Evolutionary conservation across 352 stramenopile species (phyloP).

Genomic region (Elongisporangium undulatum): DNA sequence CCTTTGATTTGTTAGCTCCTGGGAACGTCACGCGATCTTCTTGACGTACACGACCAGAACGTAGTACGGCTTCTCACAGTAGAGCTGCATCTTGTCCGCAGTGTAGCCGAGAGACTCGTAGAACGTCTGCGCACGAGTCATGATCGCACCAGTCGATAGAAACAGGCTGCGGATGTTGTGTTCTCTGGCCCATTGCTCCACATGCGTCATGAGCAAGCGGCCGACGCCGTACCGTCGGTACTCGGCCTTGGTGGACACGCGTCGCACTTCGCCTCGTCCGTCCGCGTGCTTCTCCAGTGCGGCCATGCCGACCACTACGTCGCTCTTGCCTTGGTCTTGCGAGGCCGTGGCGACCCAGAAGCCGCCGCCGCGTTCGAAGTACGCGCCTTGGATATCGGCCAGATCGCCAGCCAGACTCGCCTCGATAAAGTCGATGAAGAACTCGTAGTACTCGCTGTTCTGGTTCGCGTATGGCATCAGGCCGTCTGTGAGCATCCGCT

Average conservation of each 20-base stretch:
- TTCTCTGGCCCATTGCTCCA: slow-evolving; percentile 12
- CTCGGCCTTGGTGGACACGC: slow-evolving; percentile 7
- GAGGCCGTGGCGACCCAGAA: slow-evolving; percentile 7
- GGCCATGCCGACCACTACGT: slow-evolving; percentile 11
- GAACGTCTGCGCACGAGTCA: slow-evolving; percentile 6
- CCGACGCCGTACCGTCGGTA: slow-evolving; percentile 13
- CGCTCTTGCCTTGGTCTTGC: background rate
- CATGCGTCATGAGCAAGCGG: slow-evolving; percentile 5
- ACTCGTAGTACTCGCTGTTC: slow-evolving; percentile 6
- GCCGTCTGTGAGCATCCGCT: slow-evolving; percentile 19
- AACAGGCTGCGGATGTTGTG: slow-evolving; percentile 3
- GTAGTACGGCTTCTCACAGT: slow-evolving; percentile 15
- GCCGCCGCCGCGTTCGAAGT: slow-evolving; percentile 1
- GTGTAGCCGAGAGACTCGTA: slow-evolving; percentile 15
- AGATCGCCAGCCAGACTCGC: slow-evolving; percentile 16
- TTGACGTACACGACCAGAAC: too few relatives aligned
- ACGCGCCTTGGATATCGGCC: slow-evolving; percentile 5
- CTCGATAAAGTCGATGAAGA: slow-evolving; percentile 17
- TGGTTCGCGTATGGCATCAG: slow-evolving; percentile 16
- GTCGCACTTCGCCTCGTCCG: slow-evolving; percentile 3
- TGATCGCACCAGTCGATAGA: slow-evolving; percentile 5
- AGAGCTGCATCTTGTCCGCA: slow-evolving; percentile 5
- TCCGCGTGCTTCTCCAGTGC: slow-evolving; percentile 2
- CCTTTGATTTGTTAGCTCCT: too few relatives aligned
- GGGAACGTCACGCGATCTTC: too few relatives aligned